These are phyloP conservation scores for Suillus occidentalis DNA, from an alignment of 768 basidiomycete genomes.

Conservation along the genomic window DNA sequence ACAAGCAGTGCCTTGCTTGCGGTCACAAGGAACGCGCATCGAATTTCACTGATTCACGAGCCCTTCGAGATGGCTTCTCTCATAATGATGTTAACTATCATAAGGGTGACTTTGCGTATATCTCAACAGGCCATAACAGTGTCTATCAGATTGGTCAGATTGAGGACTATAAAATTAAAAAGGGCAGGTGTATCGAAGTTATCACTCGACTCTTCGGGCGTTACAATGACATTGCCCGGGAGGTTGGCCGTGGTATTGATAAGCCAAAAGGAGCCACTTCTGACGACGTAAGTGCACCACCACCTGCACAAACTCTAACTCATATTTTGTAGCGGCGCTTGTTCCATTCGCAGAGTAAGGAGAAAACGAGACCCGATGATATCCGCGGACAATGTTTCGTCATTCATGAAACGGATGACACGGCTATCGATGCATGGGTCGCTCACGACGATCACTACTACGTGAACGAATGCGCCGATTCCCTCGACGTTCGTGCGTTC, in stretches of 20 bases:
- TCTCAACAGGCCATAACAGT: conserved; percentile 34
- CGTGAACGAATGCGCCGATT: conserved; percentile 37
- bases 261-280: conserved; percentile 21
- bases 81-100: conserved; percentile 53
- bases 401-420: conserved; percentile 33
- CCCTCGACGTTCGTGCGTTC: conserved; percentile 20
- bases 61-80: conserved; percentile 37
- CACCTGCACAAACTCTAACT: conserved; percentile 2
- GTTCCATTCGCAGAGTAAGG: conserved; percentile 35
- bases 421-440: conserved; percentile 41
- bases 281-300: conserved; percentile 42
- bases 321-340: conserved; percentile 36
- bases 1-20: conserved; percentile 53
- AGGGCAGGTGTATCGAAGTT: conserved; percentile 24
- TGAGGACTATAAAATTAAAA: conserved; percentile 33
- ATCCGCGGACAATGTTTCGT: conserved; percentile 61
- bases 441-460: conserved; percentile 60
- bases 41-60: conserved; percentile 22
- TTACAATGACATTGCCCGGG: conserved; percentile 40
- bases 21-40: conserved; percentile 33
- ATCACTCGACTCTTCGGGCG: conserved; percentile 47
- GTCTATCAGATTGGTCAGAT: conserved; percentile 59
- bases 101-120: conserved; percentile 59
- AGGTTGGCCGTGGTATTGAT: conserved; percentile 15
- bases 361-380: conserved; percentile 30